Evolutionary conservation across 768 basidiomycete genomes (phyloP).

Genomic region (Lactarius hengduanensis): DNA sequence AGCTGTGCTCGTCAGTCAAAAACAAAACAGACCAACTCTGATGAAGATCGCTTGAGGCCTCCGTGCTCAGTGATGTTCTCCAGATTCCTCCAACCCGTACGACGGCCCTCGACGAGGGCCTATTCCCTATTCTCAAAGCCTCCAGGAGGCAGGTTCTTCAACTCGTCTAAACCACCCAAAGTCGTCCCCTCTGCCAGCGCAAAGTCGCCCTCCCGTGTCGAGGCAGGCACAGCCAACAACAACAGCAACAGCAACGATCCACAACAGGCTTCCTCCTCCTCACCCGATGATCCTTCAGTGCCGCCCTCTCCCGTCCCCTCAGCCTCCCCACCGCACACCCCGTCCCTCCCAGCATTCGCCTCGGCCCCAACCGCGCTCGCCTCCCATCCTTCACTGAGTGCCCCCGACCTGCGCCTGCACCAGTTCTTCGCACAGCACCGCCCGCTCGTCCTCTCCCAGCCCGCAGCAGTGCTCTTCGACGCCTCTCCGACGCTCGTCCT

Average conservation of each 20-base stretch:
- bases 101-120: conserved; percentile 45
- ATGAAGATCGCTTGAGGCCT: not conserved
- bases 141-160: conserved; percentile 72
- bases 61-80: conserved; percentile 18
- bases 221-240: conserved; percentile 40
- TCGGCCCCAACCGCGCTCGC: conserved; percentile 28
- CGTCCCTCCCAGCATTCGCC: conserved; percentile 8
- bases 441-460: conserved; percentile 66
- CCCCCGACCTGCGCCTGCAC: conserved; percentile 75
- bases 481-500: conserved; percentile 17
- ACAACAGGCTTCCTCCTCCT: conserved; percentile 6
- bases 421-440: conserved; percentile 84
- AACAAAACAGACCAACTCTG: not conserved
- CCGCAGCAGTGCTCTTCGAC: conserved; percentile 55
- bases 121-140: conserved; percentile 80
- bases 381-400: conserved; percentile 55
- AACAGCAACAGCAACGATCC: conserved; percentile 2
- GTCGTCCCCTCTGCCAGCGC: conserved; percentile 37
- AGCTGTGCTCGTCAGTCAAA: not conserved
- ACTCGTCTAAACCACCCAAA: conserved; percentile 65
- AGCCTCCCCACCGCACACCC: not conserved
- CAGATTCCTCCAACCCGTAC: conserved; percentile 23
- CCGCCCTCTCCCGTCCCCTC: conserved; percentile 3
- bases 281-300: conserved; percentile 17
- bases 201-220: conserved; percentile 40